Evolutionary conservation across 768 basidiomycete genomes (phyloP), one percentile per base, ranked within the genome.

Genomic region (Suillus cothurnatus): DNA sequence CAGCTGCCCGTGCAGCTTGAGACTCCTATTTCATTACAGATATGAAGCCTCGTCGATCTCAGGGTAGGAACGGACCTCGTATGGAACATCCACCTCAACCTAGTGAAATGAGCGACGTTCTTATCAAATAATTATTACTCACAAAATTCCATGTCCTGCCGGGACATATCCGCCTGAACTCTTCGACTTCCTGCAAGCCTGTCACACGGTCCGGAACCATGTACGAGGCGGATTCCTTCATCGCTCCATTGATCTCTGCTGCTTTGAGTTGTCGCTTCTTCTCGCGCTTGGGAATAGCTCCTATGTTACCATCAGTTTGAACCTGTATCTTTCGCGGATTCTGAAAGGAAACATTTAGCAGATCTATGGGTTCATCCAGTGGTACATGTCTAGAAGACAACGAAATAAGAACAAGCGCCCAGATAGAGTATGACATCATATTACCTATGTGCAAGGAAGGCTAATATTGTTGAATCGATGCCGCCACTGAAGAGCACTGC

Each of bases 401-500:
- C 7, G 61, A 61, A 43, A 47, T 23, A 49, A 61, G 31, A 64
- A 53, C 3, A 19, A 58, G 8, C 15, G 8, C 61, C 26, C 23
- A 21, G 19, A 52, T 38, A 53, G 7, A 41, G 38, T 15, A 8
- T 50, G 32, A 15, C 41, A 19, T 43, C 32, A 36, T 71, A 84
- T 61, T 71, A 93, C 91, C 81, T 81, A 71, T 96, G 85, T 1
- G 94, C 92, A 6, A 99, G 81, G 71, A 86, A 90, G 0, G 96
- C 88, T 8, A 99, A 71, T 47, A 93, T 79, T 0, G 96, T 90
- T 14, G 90, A 98, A 74, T 99, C 97, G 52, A 99, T 94, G 0
- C 97, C 97, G 36, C 97, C 97, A 43, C 94, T 97, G 76, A 99
- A 99, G 11, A 99, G 83, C 11, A 99, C 83, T 2, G 91, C 95